Evolutionary conservation across 495 filamentous ascomycete genomes (phyloP).

Genomic region (Neurospora sp.): DNA sequence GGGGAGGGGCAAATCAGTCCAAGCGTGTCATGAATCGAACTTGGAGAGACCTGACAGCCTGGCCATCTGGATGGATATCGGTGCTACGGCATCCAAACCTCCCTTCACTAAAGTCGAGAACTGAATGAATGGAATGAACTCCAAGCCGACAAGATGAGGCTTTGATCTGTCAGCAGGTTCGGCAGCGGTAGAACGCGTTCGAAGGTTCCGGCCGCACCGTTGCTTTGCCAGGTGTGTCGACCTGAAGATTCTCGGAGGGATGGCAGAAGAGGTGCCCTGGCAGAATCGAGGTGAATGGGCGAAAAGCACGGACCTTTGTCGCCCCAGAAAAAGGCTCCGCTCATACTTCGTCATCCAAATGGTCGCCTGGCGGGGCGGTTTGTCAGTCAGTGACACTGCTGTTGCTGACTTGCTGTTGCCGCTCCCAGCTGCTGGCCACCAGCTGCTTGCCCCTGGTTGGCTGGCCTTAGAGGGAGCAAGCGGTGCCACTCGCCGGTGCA

Average conservation of each 20-base stretch:
- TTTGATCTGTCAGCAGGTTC: background rate
- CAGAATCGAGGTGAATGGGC: slow-evolving; percentile 4
- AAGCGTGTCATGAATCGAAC: background rate
- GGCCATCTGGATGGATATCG: background rate
- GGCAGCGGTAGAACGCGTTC: background rate
- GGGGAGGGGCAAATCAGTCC: background rate
- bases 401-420: background rate
- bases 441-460: background rate
- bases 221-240: background rate
- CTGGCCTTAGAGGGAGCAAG: slow-evolving; percentile 7
- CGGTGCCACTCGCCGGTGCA: background rate
- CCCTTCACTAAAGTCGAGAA: background rate
- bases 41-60: background rate
- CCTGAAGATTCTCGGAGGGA: background rate
- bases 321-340: slow-evolving; percentile 19
- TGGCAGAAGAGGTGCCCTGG: background rate
- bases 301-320: slow-evolving; percentile 24
- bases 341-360: slow-evolving; percentile 26
- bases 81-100: background rate
- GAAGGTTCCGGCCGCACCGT: background rate
- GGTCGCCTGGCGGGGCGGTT: slow-evolving; percentile 19
- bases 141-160: background rate
- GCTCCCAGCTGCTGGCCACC: slow-evolving; percentile 6
- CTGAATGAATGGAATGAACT: background rate
- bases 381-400: background rate